Evolutionary conservation across 495 filamentous ascomycete species (phyloP), one percentile per base, ranked within the genome.

Genomic region (Acidomyces sp.): DNA sequence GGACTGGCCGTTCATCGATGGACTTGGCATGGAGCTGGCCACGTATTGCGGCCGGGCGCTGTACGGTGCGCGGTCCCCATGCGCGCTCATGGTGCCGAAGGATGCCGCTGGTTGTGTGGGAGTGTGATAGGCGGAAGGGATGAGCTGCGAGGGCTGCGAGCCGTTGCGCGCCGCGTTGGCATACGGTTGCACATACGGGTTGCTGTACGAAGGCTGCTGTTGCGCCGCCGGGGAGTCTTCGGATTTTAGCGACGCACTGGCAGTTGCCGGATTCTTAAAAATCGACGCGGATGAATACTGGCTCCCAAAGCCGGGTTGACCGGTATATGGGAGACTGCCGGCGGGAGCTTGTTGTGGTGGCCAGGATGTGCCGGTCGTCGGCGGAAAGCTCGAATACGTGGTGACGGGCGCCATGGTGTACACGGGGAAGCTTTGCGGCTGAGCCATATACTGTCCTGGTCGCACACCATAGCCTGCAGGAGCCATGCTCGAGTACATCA

Each of bases 11-110:
- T 37, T 6, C 22, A 35, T 22, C 6, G 46, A 7, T 2, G 26
- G 33, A 26, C 40, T 49, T 12, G 15, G 21, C 27, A 49, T 37
- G 30, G 12, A n/a, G 23, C 16, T 41, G 41, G 33, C 22, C n/a
- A n/a, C n/a, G n/a, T n/a, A n/a, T n/a, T n/a, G n/a, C n/a, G n/a
- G n/a, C n/a, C n/a, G n/a, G n/a, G n/a, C n/a, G 6, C 47, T 31
- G 42, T 50, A 46, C 0, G 47, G 38, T 10, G 41, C 2, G 6
- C 47, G 40, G 31, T 12, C 21, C n/a, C 24, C 30, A 3, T 29
- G 42, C 2, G 25, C 45, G 26, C 33, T 43, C 29, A 50, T 50
- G 4, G 47, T 41, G 6, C 47, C 47, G 22, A 45, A 50, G n/a
- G 36, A 39, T 24, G 16, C 12, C 10, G 9, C 13, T 23, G 44